Evolutionary conservation across 192 early-diverging fungal genomes (phyloP).

Genomic region (Thamnidium elegans): DNA sequence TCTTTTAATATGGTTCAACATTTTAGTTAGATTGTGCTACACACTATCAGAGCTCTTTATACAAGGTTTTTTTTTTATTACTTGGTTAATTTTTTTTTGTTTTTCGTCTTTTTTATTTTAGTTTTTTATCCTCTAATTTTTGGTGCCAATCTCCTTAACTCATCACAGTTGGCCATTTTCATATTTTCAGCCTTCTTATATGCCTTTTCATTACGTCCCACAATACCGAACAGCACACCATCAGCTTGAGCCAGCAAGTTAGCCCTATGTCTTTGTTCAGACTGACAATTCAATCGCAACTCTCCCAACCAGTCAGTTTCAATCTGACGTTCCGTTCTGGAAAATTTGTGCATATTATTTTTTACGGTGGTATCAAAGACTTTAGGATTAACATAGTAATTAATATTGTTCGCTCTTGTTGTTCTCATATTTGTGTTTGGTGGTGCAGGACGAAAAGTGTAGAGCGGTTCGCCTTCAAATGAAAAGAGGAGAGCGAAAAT

Average conservation of each 20-base stretch:
- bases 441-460: conserved; percentile 53
- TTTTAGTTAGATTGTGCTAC: no score
- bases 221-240: conserved; percentile 64
- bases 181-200: conserved; percentile 66
- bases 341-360: conserved; percentile 45
- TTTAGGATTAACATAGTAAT: conserved; percentile 74
- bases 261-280: conserved; percentile 61
- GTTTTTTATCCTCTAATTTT: background rate
- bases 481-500: conserved; percentile 63
- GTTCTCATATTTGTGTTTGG: conserved; percentile 46
- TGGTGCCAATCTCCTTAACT: conserved; percentile 39
- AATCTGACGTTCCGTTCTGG: conserved; percentile 69
- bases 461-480: conserved; percentile 46
- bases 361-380: conserved; percentile 37
- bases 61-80: no score
- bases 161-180: conserved; percentile 67
- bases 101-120: background rate
- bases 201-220: conserved; percentile 53
- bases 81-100: no score
- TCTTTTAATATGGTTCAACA: no score
- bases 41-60: no score
- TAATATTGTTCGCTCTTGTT: conserved; percentile 59
- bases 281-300: conserved; percentile 61
- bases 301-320: conserved; percentile 66
- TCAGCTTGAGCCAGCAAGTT: conserved; percentile 53